Evolutionary conservation across 352 stramenopile genomes (phyloP).

Genomic region (Phytophthora niederhauseri): DNA sequence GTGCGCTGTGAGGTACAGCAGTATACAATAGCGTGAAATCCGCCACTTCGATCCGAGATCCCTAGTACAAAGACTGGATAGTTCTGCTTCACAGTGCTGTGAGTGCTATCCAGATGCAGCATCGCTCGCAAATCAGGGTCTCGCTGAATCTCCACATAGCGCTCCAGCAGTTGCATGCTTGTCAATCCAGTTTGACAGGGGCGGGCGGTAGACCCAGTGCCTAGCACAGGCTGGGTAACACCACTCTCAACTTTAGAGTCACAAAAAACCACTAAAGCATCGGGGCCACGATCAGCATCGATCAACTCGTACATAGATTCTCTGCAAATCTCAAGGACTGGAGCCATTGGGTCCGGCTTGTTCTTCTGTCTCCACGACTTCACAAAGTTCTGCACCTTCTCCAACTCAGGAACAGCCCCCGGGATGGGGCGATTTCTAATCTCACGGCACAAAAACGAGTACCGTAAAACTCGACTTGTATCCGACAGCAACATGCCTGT

Average conservation of each 20-base stretch:
- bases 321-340: neutral
- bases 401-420: neutral
- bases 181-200: constrained; percentile 6
- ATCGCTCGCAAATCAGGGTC: neutral
- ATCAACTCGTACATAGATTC: neutral
- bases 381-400: neutral
- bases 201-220: neutral
- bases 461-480: too few relatives aligned
- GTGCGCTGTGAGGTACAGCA: constrained; percentile 6
- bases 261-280: neutral
- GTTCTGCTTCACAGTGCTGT: constrained; percentile 9
- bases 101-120: constrained; percentile 1
- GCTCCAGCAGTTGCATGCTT: neutral
- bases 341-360: neutral
- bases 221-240: neutral
- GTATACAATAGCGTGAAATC: constrained; percentile 4
- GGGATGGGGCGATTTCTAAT: neutral
- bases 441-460: neutral
- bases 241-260: neutral
- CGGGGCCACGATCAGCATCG: neutral
- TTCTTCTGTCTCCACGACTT: neutral
- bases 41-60: constrained; percentile 7
- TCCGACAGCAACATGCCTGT: too few relatives aligned
- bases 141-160: neutral
- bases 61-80: constrained; percentile 11